These are phyloP conservation scores for Gymnopilus junonius DNA, from an alignment of 768 basidiomycete species.

Conservation along the genomic window DNA sequence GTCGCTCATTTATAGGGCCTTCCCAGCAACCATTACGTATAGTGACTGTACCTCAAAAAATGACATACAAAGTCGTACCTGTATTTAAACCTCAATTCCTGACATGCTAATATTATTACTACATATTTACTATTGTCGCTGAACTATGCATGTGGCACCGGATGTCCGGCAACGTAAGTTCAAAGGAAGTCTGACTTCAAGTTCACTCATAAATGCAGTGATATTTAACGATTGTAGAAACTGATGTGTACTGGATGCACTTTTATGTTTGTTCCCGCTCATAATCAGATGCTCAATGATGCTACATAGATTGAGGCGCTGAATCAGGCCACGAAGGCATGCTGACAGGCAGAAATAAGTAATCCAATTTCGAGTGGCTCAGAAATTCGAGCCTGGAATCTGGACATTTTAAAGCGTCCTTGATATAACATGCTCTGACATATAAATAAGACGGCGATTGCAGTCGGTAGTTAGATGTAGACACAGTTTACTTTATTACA, in stretches of 20 bases:
- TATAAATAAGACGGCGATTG: background rate
- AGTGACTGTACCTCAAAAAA: too few species aligned
- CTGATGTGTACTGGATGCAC: background rate
- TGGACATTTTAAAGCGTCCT: background rate
- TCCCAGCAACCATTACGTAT: too few species aligned
- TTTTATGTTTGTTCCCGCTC: background rate
- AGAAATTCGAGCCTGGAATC: background rate
- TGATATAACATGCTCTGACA: background rate
- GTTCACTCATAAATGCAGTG: too few species aligned
- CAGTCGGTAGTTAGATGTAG: background rate
- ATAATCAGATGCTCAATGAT: background rate
- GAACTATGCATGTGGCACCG: too few species aligned
- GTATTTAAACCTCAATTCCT: too few species aligned
- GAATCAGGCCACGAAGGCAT: background rate
- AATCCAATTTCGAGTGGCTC: background rate
- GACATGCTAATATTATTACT: too few species aligned
- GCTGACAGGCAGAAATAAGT: background rate
- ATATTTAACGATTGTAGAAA: background rate
- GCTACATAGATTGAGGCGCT: too few species aligned
- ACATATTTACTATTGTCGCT: too few species aligned
- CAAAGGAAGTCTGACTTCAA: too few species aligned
- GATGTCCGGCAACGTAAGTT: too few species aligned
- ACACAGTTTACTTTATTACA: background rate
- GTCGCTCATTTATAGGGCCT: too few species aligned
- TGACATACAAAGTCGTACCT: too few species aligned